Evolutionary conservation across 371 early-diverging fungal genomes (phyloP).

Genomic region (Dichotomocladium elegans): DNA sequence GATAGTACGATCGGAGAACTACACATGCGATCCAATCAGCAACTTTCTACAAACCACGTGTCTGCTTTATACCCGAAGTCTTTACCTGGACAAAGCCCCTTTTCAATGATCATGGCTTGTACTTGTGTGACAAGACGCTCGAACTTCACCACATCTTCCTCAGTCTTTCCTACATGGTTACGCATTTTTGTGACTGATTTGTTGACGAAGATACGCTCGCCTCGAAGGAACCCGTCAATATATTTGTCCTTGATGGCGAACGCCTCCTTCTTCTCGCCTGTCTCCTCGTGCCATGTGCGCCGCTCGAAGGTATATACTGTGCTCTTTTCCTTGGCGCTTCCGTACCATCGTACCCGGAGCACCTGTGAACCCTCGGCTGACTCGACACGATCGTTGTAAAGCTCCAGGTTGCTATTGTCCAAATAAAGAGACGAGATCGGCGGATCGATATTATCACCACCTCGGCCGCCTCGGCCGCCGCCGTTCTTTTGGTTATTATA

Average conservation of each 20-base stretch:
- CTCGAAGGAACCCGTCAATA: slow-evolving; percentile 82
- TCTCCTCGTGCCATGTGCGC: slow-evolving; percentile 98
- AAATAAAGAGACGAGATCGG: slow-evolving; percentile 96
- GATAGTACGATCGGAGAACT: slow-evolving; percentile 90
- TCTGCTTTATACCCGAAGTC: not conserved
- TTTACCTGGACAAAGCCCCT: slow-evolving; percentile 29
- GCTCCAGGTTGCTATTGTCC: slow-evolving; percentile 88
- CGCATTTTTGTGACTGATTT: slow-evolving; percentile 79
- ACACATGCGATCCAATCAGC: not conserved
- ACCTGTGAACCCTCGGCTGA: slow-evolving; percentile 90
- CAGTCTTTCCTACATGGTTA: slow-evolving; percentile 65
- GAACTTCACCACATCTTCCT: slow-evolving; percentile 77
- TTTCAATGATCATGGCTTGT: slow-evolving; percentile 68
- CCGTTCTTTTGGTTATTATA: no score
- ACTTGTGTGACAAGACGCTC: slow-evolving; percentile 76
- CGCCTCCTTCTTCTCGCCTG: slow-evolving; percentile 94
- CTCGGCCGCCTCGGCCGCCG: slow-evolving; percentile 67
- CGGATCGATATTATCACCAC: slow-evolving; percentile 70
- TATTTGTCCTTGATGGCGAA: slow-evolving; percentile 96
- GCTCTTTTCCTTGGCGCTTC: slow-evolving; percentile 58
- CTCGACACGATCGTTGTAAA: slow-evolving; percentile 91
- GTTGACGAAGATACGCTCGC: slow-evolving; percentile 72
- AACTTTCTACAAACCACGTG: not conserved
- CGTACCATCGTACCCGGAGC: slow-evolving; percentile 92
- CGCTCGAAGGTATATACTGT: slow-evolving; percentile 89